phyloP scores from a whole-genome alignment of 2,329 filamentous ascomycete species.

The Aspergillus glaucus region DNA sequence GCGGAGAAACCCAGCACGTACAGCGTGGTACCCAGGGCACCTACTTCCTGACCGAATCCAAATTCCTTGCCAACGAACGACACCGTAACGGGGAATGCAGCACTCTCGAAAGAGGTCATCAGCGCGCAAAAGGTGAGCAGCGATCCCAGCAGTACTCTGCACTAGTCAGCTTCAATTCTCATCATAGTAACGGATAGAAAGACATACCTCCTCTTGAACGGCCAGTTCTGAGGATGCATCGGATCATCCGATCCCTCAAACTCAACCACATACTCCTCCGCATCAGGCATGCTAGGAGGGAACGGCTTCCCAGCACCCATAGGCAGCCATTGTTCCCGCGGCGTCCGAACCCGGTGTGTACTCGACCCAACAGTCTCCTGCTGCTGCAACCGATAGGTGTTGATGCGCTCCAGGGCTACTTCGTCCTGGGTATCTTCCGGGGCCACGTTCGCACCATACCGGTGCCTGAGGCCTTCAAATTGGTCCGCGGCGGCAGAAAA shows the following conservation, averaged over 20 bases:
- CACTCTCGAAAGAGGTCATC: slow-evolving; percentile 43
- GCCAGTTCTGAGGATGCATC: slow-evolving; percentile 48
- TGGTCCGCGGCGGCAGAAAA: neutral
- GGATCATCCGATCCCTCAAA: slow-evolving; percentile 48
- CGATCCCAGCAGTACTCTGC: slow-evolving; percentile 4
- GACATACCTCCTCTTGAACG: slow-evolving; percentile 37
- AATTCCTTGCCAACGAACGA: slow-evolving; percentile 44
- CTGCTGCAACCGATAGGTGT: slow-evolving; percentile 21
- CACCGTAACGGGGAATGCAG: slow-evolving; percentile 63
- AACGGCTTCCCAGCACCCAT: slow-evolving; percentile 39
- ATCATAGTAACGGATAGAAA: neutral
- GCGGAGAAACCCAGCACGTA: slow-evolving; percentile 48
- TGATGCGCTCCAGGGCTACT: slow-evolving; percentile 12
- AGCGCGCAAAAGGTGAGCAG: slow-evolving; percentile 21
- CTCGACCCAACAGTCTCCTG: slow-evolving; percentile 21
- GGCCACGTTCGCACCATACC: neutral
- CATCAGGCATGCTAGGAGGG: slow-evolving; percentile 43
- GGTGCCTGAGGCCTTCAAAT: neutral
- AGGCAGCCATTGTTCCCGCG: slow-evolving; percentile 11
- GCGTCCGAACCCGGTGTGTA: slow-evolving; percentile 5
- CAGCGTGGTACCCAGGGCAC: slow-evolving; percentile 40
- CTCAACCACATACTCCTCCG: slow-evolving; percentile 50
- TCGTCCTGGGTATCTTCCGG: neutral
- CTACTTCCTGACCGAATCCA: slow-evolving; percentile 34
- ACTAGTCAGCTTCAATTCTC: neutral